These are phyloP conservation scores for Thermomyces lanuginosus DNA, from an alignment of 2,329 filamentous ascomycete genomes.

Conservation along the genomic window DNA sequence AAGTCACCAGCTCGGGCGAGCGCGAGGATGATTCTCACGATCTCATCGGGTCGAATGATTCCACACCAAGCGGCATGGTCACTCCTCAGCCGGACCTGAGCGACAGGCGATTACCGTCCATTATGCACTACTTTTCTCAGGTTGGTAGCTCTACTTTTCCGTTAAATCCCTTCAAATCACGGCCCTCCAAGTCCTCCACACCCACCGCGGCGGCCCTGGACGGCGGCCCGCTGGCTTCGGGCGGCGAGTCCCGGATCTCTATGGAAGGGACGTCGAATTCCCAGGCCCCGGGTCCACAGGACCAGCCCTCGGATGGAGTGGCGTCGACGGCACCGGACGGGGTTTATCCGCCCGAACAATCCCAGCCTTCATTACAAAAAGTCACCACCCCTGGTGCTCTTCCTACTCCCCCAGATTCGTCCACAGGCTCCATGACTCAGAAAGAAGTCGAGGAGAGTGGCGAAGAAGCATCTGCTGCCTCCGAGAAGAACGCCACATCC, in stretches of 20 bases:
- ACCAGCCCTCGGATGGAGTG: too few species aligned
- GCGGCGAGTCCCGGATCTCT: too few species aligned
- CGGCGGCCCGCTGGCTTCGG: too few species aligned
- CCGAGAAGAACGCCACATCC: slow-evolving; percentile 23
- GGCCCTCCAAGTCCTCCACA: slow-evolving; percentile 21
- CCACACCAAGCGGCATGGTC: slow-evolving; percentile 75
- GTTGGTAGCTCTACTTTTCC: slow-evolving; percentile 81
- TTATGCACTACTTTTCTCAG: slow-evolving; percentile 95
- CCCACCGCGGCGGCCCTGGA: slow-evolving; percentile 12
- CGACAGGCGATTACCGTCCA: slow-evolving; percentile 88
- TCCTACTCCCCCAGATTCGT: slow-evolving; percentile 30
- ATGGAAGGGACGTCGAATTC: too few species aligned
- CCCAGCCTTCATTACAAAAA: too few species aligned
- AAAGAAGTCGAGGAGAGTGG: slow-evolving; percentile 28
- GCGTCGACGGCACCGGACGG: too few species aligned
- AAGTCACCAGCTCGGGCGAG: slow-evolving; percentile 11
- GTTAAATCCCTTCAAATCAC: slow-evolving; percentile 30
- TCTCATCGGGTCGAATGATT: slow-evolving; percentile 52
- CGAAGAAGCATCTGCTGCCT: slow-evolving; percentile 19
- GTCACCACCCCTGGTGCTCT: slow-evolving; percentile 18
- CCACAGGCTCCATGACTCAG: slow-evolving; percentile 27
- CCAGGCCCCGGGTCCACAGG: too few species aligned
- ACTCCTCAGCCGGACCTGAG: slow-evolving; percentile 86
- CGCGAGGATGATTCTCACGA: slow-evolving; percentile 29
- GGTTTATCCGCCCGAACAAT: too few species aligned